Evolutionary conservation across 2,329 filamentous ascomycete species (phyloP), one percentile per base, ranked within the genome.

Genomic region (Colletotrichum tofieldiae): DNA sequence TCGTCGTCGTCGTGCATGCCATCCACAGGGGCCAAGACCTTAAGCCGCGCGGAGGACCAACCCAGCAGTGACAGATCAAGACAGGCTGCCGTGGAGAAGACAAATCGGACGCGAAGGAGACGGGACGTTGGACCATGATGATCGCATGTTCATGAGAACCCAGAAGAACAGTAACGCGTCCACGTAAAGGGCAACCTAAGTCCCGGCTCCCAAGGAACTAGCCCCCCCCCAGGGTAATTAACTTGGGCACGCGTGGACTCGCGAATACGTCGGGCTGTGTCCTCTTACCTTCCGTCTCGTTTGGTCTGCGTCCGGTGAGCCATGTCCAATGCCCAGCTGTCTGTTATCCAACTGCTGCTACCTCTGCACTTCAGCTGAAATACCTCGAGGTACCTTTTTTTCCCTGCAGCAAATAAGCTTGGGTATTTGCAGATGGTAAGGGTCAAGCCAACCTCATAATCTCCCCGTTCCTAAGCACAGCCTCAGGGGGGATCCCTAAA

Each of bases 391-490:
- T 52, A 18, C 37, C 26, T 43, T 23, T 16, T 16, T n/a, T 43
- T 39, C 16, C 61, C 26, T 29, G 35, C 35, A 52, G 41, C 62
- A 41, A 58, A 43, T 43, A 66, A 66, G 37, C 20, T 37, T 26
- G 37, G 23, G 39, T 35, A 32, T 35, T 29, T 66, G 16, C 12
- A 35, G 43, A 26, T 32, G 26, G 43, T 37, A 35, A 65, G 45
- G 55, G 20, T n/a, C 5, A 18, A 67, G 63, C 47, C 63, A 37
- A 52, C 39, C 49, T 67, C 47, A 54, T 41, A 71, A 71, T 67
- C 47, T 71, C 67, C 63, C 61, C 45, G 41, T 67, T 37, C 47
- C 37, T 23, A 54, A 56, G 63, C 67, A 71, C 67, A 71, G 67
- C 67, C 67, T 56, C 63, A 71, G 56, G 67, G 59, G 60, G 49